Evolutionary conservation across 805 yeast genomes (phyloP), one percentile per base, ranked within the genome.

Genomic region (Candida piceae): DNA sequence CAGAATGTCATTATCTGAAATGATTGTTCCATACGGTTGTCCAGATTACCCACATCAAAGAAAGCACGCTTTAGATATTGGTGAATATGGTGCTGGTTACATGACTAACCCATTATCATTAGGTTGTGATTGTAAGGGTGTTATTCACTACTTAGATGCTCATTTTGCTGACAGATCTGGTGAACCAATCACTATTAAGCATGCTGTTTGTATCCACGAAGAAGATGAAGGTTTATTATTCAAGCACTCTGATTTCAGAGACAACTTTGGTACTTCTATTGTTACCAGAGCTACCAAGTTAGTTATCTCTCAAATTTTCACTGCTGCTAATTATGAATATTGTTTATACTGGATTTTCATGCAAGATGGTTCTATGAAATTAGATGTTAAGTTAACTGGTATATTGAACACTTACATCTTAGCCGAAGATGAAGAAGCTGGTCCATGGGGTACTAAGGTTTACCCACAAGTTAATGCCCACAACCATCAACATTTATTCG

Each of bases 111-210:
- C 89, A 23, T 69, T 84, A 46, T 65, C 82, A 16, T 70, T 83
- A 38, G 90, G 90, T 29, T 84, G 93, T 59, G 93, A 84, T 61
- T 84, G 93, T 67, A 83, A 84, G 60, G 93, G 93, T 57, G 86
- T 77, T 31, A 84, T 84, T 51, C 89, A 84, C 60, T 84, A 84
- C 64, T 57, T 84, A 62, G 89, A 84, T 62, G 89, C 85, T n/a
- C 79, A 76, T 60, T 80, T 81, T 55, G 70, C 80, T 23, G 77
- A 76, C 60, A 73, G 77, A 59, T 60, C 66, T 8, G 93, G 93
- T 57, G 79, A 74, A 16, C 79, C 87, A 40, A 66, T 78, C 47
- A 78, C 86, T 23, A 70, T 82, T 41, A 81, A 78, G 62, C 80
- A 84, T 50, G 90, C 89, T 12, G 72, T 84, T 43, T 84, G 93